Percentiles rank a stretch among this genome's conserved stretches.
phyloP scores from a whole-genome alignment of 345 rosid species.

The Euphorbia pulcherrima region DNA sequence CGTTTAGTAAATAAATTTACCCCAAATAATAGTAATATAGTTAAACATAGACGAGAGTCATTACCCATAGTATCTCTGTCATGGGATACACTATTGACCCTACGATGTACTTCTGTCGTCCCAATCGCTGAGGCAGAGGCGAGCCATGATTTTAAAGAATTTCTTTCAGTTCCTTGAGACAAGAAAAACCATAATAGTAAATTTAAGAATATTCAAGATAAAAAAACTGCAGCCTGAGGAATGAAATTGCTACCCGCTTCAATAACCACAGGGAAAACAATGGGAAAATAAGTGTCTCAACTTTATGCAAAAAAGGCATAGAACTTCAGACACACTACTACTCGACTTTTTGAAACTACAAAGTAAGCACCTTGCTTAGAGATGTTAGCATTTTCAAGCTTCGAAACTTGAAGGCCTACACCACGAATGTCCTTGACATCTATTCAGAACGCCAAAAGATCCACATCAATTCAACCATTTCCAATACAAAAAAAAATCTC shows the following conservation, averaged over 20 bases:
- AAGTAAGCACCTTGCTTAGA: slow-evolving; percentile 56
- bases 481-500: not conserved
- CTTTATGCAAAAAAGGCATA: slow-evolving; percentile 1
- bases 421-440: slow-evolving; percentile 88
- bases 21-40: not conserved
- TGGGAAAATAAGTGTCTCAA: not conserved
- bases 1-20: too few species aligned
- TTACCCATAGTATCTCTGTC: slow-evolving; percentile 42
- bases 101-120: slow-evolving; percentile 30
- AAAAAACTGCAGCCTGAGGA: not conserved
- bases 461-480: slow-evolving; percentile 4
- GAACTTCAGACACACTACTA: not conserved
- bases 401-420: slow-evolving; percentile 92
- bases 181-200: slow-evolving; percentile 6
- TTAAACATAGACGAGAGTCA: not conserved
- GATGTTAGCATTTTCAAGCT: slow-evolving; percentile 67
- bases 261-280: not conserved
- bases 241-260: not conserved
- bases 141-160: slow-evolving; percentile 68
- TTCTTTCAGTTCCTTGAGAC: slow-evolving; percentile 45
- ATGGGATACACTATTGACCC: slow-evolving; percentile 22
- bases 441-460: slow-evolving; percentile 19
- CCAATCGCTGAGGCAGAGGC: slow-evolving; percentile 46
- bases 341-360: slow-evolving; percentile 14
- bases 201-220: slow-evolving; percentile 8